These are phyloP conservation scores for Pythium myriotylum DNA, from an alignment of 352 stramenopile species.

Conservation along the genomic window DNA sequence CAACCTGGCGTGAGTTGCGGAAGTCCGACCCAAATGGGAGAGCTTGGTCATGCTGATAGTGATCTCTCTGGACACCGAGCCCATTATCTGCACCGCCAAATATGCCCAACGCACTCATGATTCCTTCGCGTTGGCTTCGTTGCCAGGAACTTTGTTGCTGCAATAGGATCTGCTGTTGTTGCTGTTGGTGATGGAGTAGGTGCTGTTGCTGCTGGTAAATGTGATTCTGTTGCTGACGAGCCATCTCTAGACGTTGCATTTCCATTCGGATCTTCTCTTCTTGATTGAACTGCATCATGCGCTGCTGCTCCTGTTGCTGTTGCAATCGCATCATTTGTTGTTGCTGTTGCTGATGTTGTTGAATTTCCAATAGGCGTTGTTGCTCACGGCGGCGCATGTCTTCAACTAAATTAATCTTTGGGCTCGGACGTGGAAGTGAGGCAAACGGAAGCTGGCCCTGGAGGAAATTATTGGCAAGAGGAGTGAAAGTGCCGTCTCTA, in stretches of 20 bases:
- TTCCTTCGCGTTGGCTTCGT: slow-evolving; percentile 68
- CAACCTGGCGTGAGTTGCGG: slow-evolving; percentile 40
- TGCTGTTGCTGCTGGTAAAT: slow-evolving; percentile 58
- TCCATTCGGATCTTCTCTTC: slow-evolving; percentile 84
- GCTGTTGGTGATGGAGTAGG: slow-evolving; percentile 51
- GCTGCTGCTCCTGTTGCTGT: slow-evolving; percentile 71
- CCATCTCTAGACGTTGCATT: slow-evolving; percentile 79
- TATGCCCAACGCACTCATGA: slow-evolving; percentile 76
- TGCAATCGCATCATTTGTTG: slow-evolving; percentile 65
- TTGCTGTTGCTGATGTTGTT: slow-evolving; percentile 65
- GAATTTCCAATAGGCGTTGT: slow-evolving; percentile 59
- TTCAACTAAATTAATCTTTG: slow-evolving; percentile 27
- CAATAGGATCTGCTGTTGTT: slow-evolving; percentile 70
- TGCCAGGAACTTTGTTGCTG: slow-evolving; percentile 84
- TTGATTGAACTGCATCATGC: slow-evolving; percentile 66
- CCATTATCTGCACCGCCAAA: slow-evolving; percentile 48
- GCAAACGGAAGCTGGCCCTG: slow-evolving; percentile 76
- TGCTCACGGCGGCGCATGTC: slow-evolving; percentile 42
- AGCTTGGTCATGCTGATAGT: slow-evolving; percentile 32
- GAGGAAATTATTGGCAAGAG: slow-evolving; percentile 75
- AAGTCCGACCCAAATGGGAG: slow-evolving; percentile 60
- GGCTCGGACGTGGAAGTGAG: slow-evolving; percentile 30
- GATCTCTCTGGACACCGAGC: slow-evolving; percentile 8
- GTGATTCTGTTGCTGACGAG: slow-evolving; percentile 66
- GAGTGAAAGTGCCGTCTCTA: slow-evolving; percentile 68